phyloP scores from a whole-genome alignment of 805 yeast species.

The Candida alai region DNA sequence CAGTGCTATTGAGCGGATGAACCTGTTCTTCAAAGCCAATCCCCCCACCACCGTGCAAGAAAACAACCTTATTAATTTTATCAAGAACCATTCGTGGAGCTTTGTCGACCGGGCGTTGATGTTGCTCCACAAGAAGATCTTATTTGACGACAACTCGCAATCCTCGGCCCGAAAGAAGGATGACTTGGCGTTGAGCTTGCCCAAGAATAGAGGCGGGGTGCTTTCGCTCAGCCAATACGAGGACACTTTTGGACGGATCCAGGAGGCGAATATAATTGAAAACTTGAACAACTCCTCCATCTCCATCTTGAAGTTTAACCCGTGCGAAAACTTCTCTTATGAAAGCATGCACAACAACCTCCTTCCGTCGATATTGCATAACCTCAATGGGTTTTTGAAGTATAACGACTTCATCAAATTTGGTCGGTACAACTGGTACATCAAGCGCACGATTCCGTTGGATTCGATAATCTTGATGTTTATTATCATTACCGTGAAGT shows the following conservation, averaged over 20 bases:
- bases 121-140: conserved; percentile 40
- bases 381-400: conserved; percentile 51
- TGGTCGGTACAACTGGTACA: conserved; percentile 58
- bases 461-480: conserved; percentile 53
- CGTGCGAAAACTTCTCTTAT: conserved; percentile 41
- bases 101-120: conserved; percentile 53
- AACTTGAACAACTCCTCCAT: conserved; percentile 36
- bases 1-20: conserved; percentile 42
- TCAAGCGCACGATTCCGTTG: conserved; percentile 56
- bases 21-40: conserved; percentile 26
- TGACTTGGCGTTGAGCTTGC: conserved; percentile 1
- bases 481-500: conserved; percentile 50
- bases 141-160: conserved; percentile 27
- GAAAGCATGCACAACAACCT: conserved; percentile 50
- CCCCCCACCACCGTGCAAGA: conserved; percentile 38
- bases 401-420: conserved; percentile 49
- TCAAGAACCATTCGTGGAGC: conserved; percentile 46
- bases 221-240: conserved; percentile 34
- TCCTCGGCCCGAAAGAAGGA: no score
- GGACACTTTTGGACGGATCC: conserved; percentile 36
- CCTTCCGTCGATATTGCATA: conserved; percentile 55
- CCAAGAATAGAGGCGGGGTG: conserved; percentile 18
- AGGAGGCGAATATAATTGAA: conserved; percentile 35
- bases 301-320: conserved; percentile 33
- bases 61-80: conserved; percentile 45